Evolutionary conservation across 305 asterid species (phyloP).

Genomic region (Fraxinus paxiana): DNA sequence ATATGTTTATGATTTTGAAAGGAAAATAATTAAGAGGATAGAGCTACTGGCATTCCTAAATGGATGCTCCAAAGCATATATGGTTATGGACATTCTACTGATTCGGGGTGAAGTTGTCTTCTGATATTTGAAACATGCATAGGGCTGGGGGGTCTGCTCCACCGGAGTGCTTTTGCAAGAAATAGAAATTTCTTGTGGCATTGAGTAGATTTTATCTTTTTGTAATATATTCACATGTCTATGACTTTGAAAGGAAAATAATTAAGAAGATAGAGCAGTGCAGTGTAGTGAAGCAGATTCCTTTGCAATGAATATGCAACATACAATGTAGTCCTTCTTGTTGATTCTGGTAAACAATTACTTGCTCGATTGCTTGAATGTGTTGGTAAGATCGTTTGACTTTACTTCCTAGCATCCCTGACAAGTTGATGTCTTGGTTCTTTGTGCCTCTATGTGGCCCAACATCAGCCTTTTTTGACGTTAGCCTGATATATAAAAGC

Average conservation of each 20-base stretch:
- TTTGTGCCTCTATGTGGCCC: background rate
- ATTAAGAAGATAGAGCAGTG: background rate
- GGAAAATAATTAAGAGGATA: background rate
- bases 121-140: background rate
- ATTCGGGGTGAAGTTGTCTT: background rate
- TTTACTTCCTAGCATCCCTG: background rate
- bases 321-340: background rate
- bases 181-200: background rate
- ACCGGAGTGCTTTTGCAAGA: background rate
- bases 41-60: background rate
- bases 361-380: constrained; percentile 1
- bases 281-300: background rate
- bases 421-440: background rate
- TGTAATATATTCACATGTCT: background rate
- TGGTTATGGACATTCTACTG: background rate
- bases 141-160: background rate
- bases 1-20: background rate
- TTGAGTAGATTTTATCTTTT: background rate
- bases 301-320: background rate
- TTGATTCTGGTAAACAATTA: background rate
- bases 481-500: background rate
- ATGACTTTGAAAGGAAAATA: background rate
- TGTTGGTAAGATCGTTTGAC: constrained; percentile 3
- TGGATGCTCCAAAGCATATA: background rate
- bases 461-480: background rate